A percentile compares a stretch with the other conserved stretches of the same genome.
Evolutionary conservation across 1,139 yeast species (phyloP).

Genomic region (Wickerhamiella pararugosa): DNA sequence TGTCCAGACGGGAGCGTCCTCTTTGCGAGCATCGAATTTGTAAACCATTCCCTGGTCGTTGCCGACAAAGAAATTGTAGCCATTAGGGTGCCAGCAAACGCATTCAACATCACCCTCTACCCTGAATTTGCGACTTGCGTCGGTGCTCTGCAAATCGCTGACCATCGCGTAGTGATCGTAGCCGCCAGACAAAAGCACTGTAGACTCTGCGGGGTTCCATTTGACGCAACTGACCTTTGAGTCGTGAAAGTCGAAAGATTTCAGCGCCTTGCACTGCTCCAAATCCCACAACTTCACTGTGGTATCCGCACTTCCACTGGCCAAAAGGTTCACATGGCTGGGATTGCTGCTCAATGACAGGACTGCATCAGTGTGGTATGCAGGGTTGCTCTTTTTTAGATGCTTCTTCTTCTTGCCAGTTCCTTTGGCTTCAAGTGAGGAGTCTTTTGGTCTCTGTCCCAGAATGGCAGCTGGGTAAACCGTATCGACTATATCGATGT

Average conservation of each 20-base stretch:
- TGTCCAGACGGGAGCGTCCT: constrained; percentile 70
- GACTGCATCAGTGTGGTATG: constrained; percentile 90
- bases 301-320: constrained; percentile 89
- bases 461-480: constrained; percentile 89
- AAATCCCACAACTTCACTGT: constrained; percentile 95
- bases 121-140: constrained; percentile 50
- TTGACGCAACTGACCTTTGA: constrained; percentile 76
- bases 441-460: constrained; percentile 55
- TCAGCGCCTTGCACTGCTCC: constrained; percentile 45
- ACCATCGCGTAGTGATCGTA: constrained; percentile 72
- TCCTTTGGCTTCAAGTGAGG: constrained; percentile 26
- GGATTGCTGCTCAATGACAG: constrained; percentile 74
- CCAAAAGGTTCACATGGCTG: constrained; percentile 69
- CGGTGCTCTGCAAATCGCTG: constrained; percentile 58
- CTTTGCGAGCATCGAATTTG: constrained; percentile 69
- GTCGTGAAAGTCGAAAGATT: constrained; percentile 33
- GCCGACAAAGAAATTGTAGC: constrained; percentile 67
- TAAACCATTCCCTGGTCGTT: constrained; percentile 85
- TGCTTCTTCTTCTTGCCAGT: constrained; percentile 30
- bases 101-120: constrained; percentile 71
- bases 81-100: constrained; percentile 47
- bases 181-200: constrained; percentile 80
- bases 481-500: constrained; percentile 79
- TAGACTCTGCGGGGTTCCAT: constrained; percentile 71
- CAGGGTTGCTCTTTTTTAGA: constrained; percentile 49